These are phyloP conservation scores for Backusella westeae DNA, from an alignment of 192 early-diverging fungal genomes.

Conservation along the genomic window DNA sequence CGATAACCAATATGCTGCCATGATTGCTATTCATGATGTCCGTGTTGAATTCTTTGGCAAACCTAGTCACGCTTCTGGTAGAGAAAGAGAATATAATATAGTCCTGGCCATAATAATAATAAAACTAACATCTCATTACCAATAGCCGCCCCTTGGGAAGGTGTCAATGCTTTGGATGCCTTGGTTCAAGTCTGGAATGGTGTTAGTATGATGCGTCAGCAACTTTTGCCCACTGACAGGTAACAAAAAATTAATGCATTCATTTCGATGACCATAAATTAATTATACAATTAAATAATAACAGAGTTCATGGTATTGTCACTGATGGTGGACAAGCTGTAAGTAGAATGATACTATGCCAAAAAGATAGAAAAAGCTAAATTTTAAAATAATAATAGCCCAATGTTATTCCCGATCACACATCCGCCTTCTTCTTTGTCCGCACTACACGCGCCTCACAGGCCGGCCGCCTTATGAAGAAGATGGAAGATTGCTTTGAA, in stretches of 20 bases:
- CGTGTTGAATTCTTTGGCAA: constrained; percentile 69
- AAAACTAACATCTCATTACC: background rate
- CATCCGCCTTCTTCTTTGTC: constrained; percentile 54
- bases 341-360: constrained; percentile 10
- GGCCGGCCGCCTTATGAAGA: constrained; percentile 44
- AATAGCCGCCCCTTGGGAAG: constrained; percentile 37
- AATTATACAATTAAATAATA: background rate
- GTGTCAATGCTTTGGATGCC: constrained; percentile 81
- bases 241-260: background rate
- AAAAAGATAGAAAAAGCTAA: background rate
- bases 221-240: constrained; percentile 64
- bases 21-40: constrained; percentile 40
- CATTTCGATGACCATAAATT: background rate
- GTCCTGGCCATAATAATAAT: background rate
- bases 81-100: constrained; percentile 46
- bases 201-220: constrained; percentile 70
- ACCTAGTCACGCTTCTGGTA: constrained; percentile 67
- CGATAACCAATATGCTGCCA: constrained; percentile 45
- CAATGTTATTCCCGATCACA: constrained; percentile 67
- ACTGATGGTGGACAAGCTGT: constrained; percentile 66
- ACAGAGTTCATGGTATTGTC: constrained; percentile 72
- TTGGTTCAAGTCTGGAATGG: constrained; percentile 60
- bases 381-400: constrained; percentile 18
- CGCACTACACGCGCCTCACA: constrained; percentile 53
- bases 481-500: constrained; percentile 55